Evolutionary conservation across 768 basidiomycete species (phyloP), one percentile per base, ranked within the genome.

Genomic region (Ramaria sp.): DNA sequence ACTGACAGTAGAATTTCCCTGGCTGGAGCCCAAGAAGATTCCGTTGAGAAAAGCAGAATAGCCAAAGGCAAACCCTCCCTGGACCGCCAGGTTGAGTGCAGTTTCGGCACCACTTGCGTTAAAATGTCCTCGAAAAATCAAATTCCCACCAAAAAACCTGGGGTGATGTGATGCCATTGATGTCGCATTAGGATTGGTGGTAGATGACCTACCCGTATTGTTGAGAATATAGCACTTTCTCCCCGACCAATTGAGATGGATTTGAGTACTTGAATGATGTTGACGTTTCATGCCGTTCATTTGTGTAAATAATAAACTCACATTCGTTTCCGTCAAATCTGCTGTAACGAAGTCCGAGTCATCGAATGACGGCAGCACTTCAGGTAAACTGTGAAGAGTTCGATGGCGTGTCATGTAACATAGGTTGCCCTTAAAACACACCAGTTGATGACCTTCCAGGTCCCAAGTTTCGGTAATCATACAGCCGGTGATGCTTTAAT

Each of bases 31-130:
- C 34, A 77, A 62, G 64, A 77, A 77, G 4, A 69, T 61, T 3
- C 74, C 72, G 52, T 77, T 77, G 24, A 77, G 58, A 74, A 75
- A 79, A 6, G 73, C 67, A 5, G 74, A 76, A 57, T 71, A 78
- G 3, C 66, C 76, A 51, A 78, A 78, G 1, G 75, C 76, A 9
- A 58, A 39, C 3, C 78, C 76, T 43, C 78, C 76, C 57, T 67
- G 66, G 5, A 78, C 61, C 34, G 69, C 59, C 22, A 69, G 62
- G 20, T 50, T 66, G 59, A 78, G 69, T 1, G 67, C 75, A 1
- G 69, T 73, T 62, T 78, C 76, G 9, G 63, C 55, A 5, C 76
- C 74, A 0, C 70, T 71, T 3, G 76, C 72, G 68, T 63, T 74
- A 16, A 76, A 77, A 52, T 75, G 74, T 13, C 69, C 76, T 5